Percentiles rank a stretch among this genome's conserved stretches.
These are phyloP conservation scores for Piedraia hortae DNA, from an alignment of 2,329 filamentous ascomycete species.

Conservation along the genomic window DNA sequence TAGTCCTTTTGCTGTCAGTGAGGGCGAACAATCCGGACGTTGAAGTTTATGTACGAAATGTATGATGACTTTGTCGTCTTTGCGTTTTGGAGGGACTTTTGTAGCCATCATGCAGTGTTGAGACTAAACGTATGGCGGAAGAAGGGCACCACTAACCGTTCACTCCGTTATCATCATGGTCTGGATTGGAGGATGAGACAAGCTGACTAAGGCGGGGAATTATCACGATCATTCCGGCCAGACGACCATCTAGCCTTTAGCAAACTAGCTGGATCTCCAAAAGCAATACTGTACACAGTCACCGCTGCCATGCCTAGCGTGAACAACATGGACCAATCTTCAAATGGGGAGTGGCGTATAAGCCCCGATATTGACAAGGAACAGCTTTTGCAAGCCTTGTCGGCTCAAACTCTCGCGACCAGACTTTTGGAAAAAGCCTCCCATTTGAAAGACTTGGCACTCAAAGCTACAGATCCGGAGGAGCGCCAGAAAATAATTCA, in stretches of 20 bases:
- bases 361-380: no score
- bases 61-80: constrained; percentile 42
- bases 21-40: constrained; percentile 1
- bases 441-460: constrained; percentile 3
- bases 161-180: not conserved
- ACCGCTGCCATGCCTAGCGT: no score
- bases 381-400: constrained; percentile 6
- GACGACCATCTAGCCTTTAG: no score
- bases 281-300: no score
- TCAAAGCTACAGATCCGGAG: constrained; percentile 4
- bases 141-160: no score
- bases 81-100: constrained; percentile 15
- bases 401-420: constrained; percentile 5
- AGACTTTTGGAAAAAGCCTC: constrained; percentile 5
- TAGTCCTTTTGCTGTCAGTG: constrained; percentile 28
- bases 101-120: constrained; percentile 3
- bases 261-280: no score
- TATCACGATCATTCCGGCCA: no score
- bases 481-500: constrained; percentile 8
- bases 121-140: no score
- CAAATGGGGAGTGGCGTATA: no score
- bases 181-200: not conserved
- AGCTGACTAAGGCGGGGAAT: not conserved
- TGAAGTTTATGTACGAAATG: constrained; percentile 38
- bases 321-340: no score